A percentile compares a stretch with the other conserved stretches of the same genome.
phyloP scores from a whole-genome alignment of 2,329 filamentous ascomycete genomes.

The Neospermospora avenae region DNA sequence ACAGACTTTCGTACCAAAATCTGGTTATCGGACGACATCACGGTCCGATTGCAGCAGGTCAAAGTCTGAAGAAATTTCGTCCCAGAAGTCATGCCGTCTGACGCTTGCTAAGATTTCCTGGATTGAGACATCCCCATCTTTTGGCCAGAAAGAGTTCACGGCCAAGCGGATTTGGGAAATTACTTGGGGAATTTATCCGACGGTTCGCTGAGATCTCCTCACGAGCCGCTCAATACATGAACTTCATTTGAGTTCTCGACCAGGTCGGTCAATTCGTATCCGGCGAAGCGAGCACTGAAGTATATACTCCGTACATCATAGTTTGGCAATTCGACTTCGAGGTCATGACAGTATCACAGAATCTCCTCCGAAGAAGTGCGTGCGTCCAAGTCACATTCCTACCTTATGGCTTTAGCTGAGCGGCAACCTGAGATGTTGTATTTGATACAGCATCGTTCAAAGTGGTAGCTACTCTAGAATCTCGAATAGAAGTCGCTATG shows the following conservation, averaged over 20 bases:
- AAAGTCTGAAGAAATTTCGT: background rate
- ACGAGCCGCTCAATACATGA: background rate
- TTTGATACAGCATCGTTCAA: too few relatives aligned
- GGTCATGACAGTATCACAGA: too few relatives aligned
- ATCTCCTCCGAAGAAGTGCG: too few relatives aligned
- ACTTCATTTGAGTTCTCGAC: background rate
- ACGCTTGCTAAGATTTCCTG: background rate
- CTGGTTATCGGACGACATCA: background rate
- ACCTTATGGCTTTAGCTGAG: too few relatives aligned
- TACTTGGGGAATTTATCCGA: background rate
- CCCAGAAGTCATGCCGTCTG: background rate
- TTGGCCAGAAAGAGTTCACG: background rate
- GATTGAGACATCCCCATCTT: background rate
- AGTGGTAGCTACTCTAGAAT: too few relatives aligned
- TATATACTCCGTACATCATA: too few relatives aligned
- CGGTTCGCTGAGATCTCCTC: background rate
- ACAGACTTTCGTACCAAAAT: slow-evolving; percentile 1
- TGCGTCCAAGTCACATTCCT: too few relatives aligned
- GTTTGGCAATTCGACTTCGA: too few relatives aligned
- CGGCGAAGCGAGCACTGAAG: too few relatives aligned
- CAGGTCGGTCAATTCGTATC: too few relatives aligned
- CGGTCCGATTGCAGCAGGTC: background rate
- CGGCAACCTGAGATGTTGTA: too few relatives aligned
- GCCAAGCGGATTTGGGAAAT: background rate
- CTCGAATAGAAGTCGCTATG: background rate